Percentiles rank a stretch among this genome's conserved stretches.
Evolutionary conservation across 1,284 basidiomycete genomes (phyloP).

Genomic region (Exsudoporus floridanus): DNA sequence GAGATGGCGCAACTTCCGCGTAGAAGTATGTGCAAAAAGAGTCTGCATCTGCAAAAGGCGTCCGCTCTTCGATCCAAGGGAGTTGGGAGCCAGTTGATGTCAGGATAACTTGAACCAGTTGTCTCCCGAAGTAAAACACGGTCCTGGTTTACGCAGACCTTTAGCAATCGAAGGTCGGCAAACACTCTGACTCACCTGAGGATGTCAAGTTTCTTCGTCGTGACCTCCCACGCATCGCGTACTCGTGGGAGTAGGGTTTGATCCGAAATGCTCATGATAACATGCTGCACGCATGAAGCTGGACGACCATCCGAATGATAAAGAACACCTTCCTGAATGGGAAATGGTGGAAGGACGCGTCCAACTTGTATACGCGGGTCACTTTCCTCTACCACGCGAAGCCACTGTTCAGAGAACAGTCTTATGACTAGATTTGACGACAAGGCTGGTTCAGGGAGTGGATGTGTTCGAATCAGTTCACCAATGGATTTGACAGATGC

Average conservation of each 20-base stretch:
- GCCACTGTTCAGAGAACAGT: slow-evolving; percentile 33
- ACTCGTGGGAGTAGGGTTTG: slow-evolving; percentile 28
- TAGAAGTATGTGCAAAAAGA: slow-evolving; percentile 38
- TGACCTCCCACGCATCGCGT: slow-evolving; percentile 38
- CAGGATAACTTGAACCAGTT: slow-evolving; percentile 45
- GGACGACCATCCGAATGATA: slow-evolving; percentile 41
- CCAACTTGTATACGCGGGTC: slow-evolving; percentile 33
- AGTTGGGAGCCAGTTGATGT: slow-evolving; percentile 22
- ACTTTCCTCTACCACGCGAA: slow-evolving; percentile 28
- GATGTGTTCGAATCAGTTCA: slow-evolving; percentile 18
- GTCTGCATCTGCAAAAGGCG: slow-evolving; percentile 11
- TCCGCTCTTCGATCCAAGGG: slow-evolving; percentile 31
- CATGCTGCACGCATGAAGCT: slow-evolving; percentile 49
- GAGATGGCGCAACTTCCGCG: slow-evolving; percentile 27
- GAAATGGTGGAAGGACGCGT: slow-evolving; percentile 44
- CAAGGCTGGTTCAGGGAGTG: background rate
- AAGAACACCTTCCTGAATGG: slow-evolving; percentile 51
- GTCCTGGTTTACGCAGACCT: slow-evolving; percentile 35
- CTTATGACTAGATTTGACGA: slow-evolving; percentile 17
- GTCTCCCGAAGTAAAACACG: slow-evolving; percentile 44
- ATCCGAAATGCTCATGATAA: slow-evolving; percentile 36
- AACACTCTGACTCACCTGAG: slow-evolving; percentile 38
- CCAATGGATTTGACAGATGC: slow-evolving; percentile 40
- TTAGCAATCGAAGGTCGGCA: background rate
- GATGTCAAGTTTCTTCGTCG: slow-evolving; percentile 39